phyloP scores from a whole-genome alignment of 2,329 filamentous ascomycete genomes.

The Botrytis squamosa region DNA sequence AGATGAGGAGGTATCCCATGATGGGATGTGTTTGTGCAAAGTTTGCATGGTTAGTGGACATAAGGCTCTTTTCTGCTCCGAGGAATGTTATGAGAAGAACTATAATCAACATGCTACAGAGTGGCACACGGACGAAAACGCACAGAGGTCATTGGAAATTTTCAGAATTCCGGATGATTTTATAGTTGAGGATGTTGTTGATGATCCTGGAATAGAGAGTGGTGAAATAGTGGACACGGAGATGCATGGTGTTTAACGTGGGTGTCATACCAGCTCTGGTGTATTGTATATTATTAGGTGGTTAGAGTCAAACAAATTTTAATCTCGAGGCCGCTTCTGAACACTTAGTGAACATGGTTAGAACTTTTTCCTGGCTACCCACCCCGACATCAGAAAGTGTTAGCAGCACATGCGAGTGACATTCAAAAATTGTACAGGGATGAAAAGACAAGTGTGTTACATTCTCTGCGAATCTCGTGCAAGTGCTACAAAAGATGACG shows the following conservation, averaged over 20 bases:
- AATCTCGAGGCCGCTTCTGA: not conserved
- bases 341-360: not conserved
- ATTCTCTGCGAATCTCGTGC: not conserved
- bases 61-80: slow-evolving; percentile 9
- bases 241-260: not conserved
- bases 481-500: not conserved
- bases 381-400: not conserved
- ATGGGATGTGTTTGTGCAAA: slow-evolving; percentile 10
- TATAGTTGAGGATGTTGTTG: not conserved
- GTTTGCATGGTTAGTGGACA: slow-evolving; percentile 12
- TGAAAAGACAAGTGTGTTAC: not conserved
- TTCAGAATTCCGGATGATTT: slow-evolving; percentile 5
- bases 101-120: slow-evolving; percentile 9
- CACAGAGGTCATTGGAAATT: not conserved
- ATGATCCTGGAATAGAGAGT: slow-evolving; percentile 9
- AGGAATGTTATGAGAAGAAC: slow-evolving; percentile 11
- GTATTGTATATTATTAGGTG: not conserved
- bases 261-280: not conserved
- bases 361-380: not conserved
- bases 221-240: slow-evolving; percentile 12
- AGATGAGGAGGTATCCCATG: not conserved
- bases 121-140: slow-evolving; percentile 15
- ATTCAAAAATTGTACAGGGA: not conserved
- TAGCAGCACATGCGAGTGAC: not conserved
- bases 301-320: not conserved